Conservation (phyloP, 768 basidiomycete species). For the Coprinopsis sp. region DNA sequence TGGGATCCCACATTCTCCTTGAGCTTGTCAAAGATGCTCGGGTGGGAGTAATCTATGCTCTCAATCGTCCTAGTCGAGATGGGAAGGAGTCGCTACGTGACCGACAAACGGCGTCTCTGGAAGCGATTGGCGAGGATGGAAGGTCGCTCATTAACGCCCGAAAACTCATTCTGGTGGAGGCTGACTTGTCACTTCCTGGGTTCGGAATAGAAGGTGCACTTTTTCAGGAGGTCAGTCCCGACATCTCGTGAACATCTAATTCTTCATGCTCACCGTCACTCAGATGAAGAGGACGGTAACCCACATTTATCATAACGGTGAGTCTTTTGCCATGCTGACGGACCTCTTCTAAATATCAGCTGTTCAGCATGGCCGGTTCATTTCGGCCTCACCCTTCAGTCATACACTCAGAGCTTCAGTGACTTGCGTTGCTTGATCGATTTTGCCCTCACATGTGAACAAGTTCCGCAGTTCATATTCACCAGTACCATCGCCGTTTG, state of each 20-base stretch:
- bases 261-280: too few relatives aligned
- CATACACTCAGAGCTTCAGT: slow-evolving; percentile 39
- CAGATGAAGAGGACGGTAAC: slow-evolving; percentile 17
- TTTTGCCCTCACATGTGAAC: neutral
- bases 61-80: too few relatives aligned
- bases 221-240: too few relatives aligned
- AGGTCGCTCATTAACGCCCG: neutral
- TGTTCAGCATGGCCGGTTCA: slow-evolving; percentile 41
- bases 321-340: neutral
- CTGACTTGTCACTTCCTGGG: too few relatives aligned
- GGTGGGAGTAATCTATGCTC: neutral
- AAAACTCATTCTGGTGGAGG: too few relatives aligned
- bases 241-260: too few relatives aligned
- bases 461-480: slow-evolving; percentile 1
- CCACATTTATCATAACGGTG: slow-evolving; percentile 30
- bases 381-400: slow-evolving; percentile 39
- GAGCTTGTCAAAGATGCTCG: neutral
- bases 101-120: neutral
- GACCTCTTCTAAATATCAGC: neutral
- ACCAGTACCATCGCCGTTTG: neutral
- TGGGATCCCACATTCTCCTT: neutral
- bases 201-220: too few relatives aligned
- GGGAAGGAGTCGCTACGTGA: neutral
- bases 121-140: neutral
- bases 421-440: slow-evolving; percentile 35